Conservation (phyloP, 2,329 filamentous ascomycete genomes). For the Pseudogymnoascus sp. region DNA sequence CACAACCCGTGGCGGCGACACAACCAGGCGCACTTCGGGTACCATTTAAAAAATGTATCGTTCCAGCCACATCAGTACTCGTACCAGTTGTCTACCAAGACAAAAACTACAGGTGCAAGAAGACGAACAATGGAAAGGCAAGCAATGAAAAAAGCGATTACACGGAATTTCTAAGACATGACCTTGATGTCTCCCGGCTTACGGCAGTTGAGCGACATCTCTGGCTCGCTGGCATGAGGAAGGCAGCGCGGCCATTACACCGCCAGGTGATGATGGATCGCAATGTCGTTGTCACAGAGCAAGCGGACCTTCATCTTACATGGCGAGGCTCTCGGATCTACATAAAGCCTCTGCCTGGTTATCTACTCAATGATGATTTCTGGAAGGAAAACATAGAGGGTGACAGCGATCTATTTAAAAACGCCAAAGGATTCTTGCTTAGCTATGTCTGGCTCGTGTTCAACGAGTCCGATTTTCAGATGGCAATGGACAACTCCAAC, state of each 20-base stretch:
- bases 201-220: constrained; percentile 12
- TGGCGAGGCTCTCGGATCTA: constrained; percentile 26
- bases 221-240: constrained; percentile 14
- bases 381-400: constrained; percentile 17
- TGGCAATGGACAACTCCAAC: constrained; percentile 25
- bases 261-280: constrained; percentile 25
- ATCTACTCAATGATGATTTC: constrained; percentile 23
- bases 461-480: constrained; percentile 31
- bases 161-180: background rate
- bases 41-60: background rate
- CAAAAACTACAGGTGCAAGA: background rate
- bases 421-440: constrained; percentile 28
- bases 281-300: constrained; percentile 29
- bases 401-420: constrained; percentile 1
- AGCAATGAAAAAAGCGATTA: background rate
- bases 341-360: constrained; percentile 30
- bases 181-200: constrained; percentile 10
- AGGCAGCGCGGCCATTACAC: constrained; percentile 23
- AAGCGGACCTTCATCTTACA: constrained; percentile 31
- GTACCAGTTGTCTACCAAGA: background rate
- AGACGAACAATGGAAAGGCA: background rate
- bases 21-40: background rate
- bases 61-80: background rate
- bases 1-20: background rate
- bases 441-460: constrained; percentile 29